These are phyloP conservation scores for Rhynchosporium graminicola DNA, from an alignment of 2,329 filamentous ascomycete genomes.

Conservation along the genomic window DNA sequence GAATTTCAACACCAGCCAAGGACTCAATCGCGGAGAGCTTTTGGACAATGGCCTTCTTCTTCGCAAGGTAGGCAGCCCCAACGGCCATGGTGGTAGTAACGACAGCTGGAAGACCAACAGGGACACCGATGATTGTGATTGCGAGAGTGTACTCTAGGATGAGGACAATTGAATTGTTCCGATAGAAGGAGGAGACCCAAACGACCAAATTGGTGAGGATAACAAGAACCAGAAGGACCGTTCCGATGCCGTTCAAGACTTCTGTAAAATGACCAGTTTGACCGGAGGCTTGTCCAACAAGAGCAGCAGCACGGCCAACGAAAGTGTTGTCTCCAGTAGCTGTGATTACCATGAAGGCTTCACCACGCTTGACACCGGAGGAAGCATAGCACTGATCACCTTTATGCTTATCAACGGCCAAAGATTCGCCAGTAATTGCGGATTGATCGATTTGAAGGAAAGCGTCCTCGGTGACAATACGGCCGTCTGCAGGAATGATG, in stretches of 20 bases:
- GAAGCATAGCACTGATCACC: slow-evolving; percentile 82
- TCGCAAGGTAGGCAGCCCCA: slow-evolving; percentile 85
- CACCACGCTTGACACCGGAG: slow-evolving; percentile 87
- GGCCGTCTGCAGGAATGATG: slow-evolving; percentile 86
- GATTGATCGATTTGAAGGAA: slow-evolving; percentile 92
- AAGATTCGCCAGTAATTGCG: slow-evolving; percentile 86
- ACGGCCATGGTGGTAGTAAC: slow-evolving; percentile 95
- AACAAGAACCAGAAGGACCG: slow-evolving; percentile 76
- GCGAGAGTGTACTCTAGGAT: slow-evolving; percentile 85
- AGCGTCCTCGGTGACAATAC: slow-evolving; percentile 78
- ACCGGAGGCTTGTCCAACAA: slow-evolving; percentile 74
- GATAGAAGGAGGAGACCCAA: slow-evolving; percentile 87
- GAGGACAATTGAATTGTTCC: slow-evolving; percentile 74
- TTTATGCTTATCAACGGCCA: slow-evolving; percentile 86
- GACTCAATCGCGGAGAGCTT: slow-evolving; percentile 92
- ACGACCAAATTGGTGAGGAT: slow-evolving; percentile 78
- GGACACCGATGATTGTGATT: slow-evolving; percentile 89
- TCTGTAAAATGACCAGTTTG: slow-evolving; percentile 87
- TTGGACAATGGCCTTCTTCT: slow-evolving; percentile 91
- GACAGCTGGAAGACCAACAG: slow-evolving; percentile 89
- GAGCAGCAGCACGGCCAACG: slow-evolving; percentile 83
- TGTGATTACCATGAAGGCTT: slow-evolving; percentile 80
- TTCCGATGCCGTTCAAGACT: slow-evolving; percentile 85
- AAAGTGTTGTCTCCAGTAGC: slow-evolving; percentile 88
- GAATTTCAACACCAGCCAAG: slow-evolving; percentile 87